Evolutionary conservation across 805 yeast species (phyloP), one percentile per base, ranked within the genome.

Genomic region (Candida nemodendra): DNA sequence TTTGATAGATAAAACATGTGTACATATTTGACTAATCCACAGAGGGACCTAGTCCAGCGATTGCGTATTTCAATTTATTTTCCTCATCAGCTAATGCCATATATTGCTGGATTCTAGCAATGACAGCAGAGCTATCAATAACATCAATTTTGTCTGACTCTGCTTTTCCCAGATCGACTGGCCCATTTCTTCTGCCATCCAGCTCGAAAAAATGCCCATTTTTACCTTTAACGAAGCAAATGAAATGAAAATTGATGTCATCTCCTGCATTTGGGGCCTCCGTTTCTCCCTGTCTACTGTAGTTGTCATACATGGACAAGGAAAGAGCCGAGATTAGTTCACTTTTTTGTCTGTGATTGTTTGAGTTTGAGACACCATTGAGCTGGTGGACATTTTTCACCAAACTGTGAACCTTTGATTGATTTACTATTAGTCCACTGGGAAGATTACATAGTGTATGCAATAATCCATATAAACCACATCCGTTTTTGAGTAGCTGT

Each of bases 381-480:
- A 45, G 31, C 1, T 17, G 13, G 14, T 30, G 32, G 5, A 47
- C 13, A 4, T 34, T 43, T 9, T 37, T 27, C 7, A 45, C 18
- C 30, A 64, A 62, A 4, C 50, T 43, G 18, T 50, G 34, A 5
- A 58, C 18, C 17, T 50, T 45, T 3, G 66, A 58, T 35, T 69
- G 65, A 7, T 62, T 51, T 13, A 74, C 61, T 7, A 74, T 59
- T 22, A 74, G 58, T 17, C 72, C 76, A 4, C 52, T 41, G 1
- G 79, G 74, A 32, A 76, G 49, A 47, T 76, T 76, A 22, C 68
- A 48, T 25, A 76, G 52, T 1, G 66, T 45, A 52, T 91, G 97
- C 16, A 91, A 64, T 31, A 93, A 59, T 0, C 96, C 98, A 61
- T 84, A 87, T 22, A 95, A 72, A 4, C 99, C 99, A 65, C 99